phyloP scores from a whole-genome alignment of 371 early-diverging fungal species.

The Mortierella sp. region DNA sequence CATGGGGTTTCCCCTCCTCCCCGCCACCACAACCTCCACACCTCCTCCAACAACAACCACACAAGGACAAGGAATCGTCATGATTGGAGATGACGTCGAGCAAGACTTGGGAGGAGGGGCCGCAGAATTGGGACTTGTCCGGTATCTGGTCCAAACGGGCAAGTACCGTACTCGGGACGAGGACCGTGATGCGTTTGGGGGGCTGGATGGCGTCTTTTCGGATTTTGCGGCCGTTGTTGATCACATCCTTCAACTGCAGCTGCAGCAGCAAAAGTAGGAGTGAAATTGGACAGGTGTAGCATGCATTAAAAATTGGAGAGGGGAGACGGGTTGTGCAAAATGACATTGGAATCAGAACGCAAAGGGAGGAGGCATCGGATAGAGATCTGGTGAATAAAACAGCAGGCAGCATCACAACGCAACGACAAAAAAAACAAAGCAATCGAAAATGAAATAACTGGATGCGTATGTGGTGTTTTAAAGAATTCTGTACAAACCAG shows the following conservation, averaged over 20 bases:
- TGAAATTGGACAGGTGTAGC: no score
- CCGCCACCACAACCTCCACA: no score
- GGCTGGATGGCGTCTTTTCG: constrained; percentile 59
- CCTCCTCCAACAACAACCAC: constrained; percentile 32
- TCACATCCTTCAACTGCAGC: constrained; percentile 30
- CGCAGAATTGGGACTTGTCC: constrained; percentile 74
- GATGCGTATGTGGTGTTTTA: not conserved
- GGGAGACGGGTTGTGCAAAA: no score
- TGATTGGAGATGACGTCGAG: constrained; percentile 89
- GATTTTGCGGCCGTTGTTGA: constrained; percentile 67
- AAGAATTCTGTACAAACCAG: constrained; percentile 7
- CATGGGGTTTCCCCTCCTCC: constrained; percentile 56
- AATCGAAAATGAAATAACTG: not conserved
- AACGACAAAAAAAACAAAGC: no score
- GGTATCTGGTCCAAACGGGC: constrained; percentile 85
- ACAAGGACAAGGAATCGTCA: constrained; percentile 65
- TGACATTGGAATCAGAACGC: no score
- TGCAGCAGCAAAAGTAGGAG: not conserved
- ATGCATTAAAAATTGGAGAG: no score
- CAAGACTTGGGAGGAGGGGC: constrained; percentile 89
- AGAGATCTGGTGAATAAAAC: not conserved
- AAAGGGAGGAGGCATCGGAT: not conserved
- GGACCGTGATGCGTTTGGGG: constrained; percentile 53
- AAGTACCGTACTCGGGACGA: constrained; percentile 86
- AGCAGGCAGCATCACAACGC: not conserved